These are phyloP conservation scores for Testicularia cyperi DNA, from an alignment of 1,284 basidiomycete genomes.

Conservation along the genomic window DNA sequence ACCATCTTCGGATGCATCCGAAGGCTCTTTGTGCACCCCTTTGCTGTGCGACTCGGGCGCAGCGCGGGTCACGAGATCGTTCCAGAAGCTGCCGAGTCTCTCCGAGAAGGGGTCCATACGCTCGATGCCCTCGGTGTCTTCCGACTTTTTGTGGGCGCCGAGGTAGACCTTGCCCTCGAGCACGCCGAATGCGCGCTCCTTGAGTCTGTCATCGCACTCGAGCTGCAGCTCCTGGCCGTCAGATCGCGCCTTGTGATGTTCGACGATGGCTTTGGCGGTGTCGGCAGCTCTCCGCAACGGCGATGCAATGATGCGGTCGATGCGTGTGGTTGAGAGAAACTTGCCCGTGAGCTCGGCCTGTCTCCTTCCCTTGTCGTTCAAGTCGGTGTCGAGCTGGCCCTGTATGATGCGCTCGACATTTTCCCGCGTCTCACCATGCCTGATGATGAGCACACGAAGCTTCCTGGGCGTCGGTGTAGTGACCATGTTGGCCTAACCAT, in stretches of 20 bases:
- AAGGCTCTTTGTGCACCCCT: too few species aligned
- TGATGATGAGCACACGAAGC: constrained; percentile 46
- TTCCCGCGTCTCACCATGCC: constrained; percentile 56
- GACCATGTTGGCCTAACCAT: too few species aligned
- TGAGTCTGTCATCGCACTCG: constrained; percentile 45
- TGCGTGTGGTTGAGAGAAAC: constrained; percentile 27
- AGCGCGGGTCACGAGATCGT: constrained; percentile 30
- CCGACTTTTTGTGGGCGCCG: constrained; percentile 33
- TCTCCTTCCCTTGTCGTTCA: constrained; percentile 42
- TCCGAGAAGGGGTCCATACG: constrained; percentile 29
- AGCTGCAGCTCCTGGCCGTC: neutral
- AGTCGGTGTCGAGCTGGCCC: constrained; percentile 55
- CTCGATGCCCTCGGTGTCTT: constrained; percentile 52
- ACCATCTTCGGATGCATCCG: neutral
- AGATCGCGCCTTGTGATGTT: neutral
- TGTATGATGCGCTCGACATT: constrained; percentile 57
- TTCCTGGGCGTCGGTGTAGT: too few species aligned
- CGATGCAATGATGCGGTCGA: constrained; percentile 50
- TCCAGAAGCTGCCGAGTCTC: constrained; percentile 44
- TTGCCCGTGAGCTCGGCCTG: constrained; percentile 47
- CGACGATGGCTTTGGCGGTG: constrained; percentile 22
- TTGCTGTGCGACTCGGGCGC: neutral
- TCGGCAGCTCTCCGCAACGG: constrained; percentile 45
- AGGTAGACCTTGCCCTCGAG: constrained; percentile 49
- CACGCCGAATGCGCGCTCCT: constrained; percentile 53